Conservation (phyloP, 2,329 filamentous ascomycete genomes). For the Aureobasidium mangrovei region DNA sequence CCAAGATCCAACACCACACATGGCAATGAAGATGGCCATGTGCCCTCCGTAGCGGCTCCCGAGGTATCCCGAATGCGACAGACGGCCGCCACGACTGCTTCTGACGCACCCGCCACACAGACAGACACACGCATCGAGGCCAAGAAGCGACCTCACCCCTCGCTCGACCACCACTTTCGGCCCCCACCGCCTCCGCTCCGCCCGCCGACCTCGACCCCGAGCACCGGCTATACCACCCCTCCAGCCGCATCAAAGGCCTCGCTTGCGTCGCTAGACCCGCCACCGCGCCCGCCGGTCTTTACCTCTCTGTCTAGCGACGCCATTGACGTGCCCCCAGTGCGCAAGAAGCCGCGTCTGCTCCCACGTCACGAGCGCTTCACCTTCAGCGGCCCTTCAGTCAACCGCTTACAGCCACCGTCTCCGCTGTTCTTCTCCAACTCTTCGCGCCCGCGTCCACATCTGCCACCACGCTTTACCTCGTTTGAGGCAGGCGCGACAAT, state of each 20-base stretch:
- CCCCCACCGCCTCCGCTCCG: constrained; percentile 1
- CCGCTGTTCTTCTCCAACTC: constrained; percentile 46
- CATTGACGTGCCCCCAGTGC: constrained; percentile 1
- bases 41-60: background rate
- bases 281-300: constrained; percentile 3
- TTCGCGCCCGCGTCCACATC: constrained; percentile 32
- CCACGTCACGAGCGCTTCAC: constrained; percentile 19
- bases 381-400: constrained; percentile 17
- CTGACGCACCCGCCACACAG: background rate
- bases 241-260: background rate
- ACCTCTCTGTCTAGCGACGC: constrained; percentile 4
- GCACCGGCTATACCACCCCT: background rate
- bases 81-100: background rate
- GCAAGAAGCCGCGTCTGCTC: constrained; percentile 18
- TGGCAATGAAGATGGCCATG: constrained; percentile 4
- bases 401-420: constrained; percentile 32
- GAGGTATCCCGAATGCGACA: constrained; percentile 4
- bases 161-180: constrained; percentile 11
- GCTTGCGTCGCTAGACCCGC: background rate
- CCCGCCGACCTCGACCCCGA: background rate
- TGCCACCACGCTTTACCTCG: constrained; percentile 48
- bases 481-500: constrained; percentile 51
- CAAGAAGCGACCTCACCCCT: constrained; percentile 9
- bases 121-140: background rate
- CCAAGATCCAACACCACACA: background rate